phyloP scores from a whole-genome alignment of 495 filamentous ascomycete species.

The Neurospora cerealis region DNA sequence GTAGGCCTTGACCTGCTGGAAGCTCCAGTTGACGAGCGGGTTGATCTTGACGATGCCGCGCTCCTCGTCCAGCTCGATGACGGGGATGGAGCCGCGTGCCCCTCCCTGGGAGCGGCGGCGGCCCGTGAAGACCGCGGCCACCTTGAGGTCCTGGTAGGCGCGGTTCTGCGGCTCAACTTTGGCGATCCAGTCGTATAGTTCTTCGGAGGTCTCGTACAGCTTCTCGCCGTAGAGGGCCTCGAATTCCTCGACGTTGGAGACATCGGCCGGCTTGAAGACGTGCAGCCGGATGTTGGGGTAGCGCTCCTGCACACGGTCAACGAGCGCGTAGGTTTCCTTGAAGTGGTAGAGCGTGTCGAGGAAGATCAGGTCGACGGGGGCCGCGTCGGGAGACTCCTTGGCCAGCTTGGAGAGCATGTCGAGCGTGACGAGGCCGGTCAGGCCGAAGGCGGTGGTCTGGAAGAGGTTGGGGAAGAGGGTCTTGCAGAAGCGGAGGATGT shows the following conservation, averaged over 20 bases:
- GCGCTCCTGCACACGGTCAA: constrained; percentile 62
- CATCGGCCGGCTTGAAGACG: constrained; percentile 74
- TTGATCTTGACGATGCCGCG: constrained; percentile 91
- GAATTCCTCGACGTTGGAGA: constrained; percentile 63
- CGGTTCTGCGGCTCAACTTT: constrained; percentile 96
- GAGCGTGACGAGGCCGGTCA: constrained; percentile 86
- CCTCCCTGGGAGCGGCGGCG: constrained; percentile 88
- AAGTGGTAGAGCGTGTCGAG: constrained; percentile 97
- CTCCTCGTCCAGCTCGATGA: constrained; percentile 87
- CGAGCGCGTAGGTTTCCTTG: constrained; percentile 72
- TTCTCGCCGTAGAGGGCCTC: constrained; percentile 68
- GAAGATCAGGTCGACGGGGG: constrained; percentile 82
- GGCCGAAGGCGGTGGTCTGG: constrained; percentile 94
- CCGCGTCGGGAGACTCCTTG: constrained; percentile 47
- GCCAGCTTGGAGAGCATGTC: constrained; percentile 91
- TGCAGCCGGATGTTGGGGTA: constrained; percentile 78
- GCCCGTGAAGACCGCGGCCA: constrained; percentile 90
- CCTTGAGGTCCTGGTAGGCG: constrained; percentile 78
- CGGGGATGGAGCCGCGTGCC: constrained; percentile 75
- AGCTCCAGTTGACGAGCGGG: constrained; percentile 94
- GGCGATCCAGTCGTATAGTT: constrained; percentile 92
- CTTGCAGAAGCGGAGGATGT: constrained; percentile 86
- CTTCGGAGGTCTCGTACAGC: constrained; percentile 76
- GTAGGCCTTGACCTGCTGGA: constrained; percentile 80
- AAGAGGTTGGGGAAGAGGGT: constrained; percentile 82